Conservation (phyloP, 495 filamentous ascomycete species). For the Jackrogersella multiformis region DNA sequence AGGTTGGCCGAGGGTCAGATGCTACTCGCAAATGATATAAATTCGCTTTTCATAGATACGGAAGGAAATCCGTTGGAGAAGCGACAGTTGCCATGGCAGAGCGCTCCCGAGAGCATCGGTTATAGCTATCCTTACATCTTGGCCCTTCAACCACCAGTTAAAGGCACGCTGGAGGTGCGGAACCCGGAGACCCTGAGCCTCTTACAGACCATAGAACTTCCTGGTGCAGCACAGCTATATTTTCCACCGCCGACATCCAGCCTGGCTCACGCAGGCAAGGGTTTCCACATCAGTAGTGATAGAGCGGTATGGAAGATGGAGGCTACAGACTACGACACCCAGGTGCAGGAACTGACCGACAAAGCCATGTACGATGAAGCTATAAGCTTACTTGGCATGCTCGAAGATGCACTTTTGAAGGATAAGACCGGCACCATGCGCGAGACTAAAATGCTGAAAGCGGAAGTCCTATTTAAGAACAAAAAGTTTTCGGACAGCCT, state of each 20-base stretch:
- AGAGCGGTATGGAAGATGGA: slow-evolving; percentile 95
- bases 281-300: slow-evolving; percentile 89
- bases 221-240: slow-evolving; percentile 81
- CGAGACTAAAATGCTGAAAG: slow-evolving; percentile 89
- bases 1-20: slow-evolving; percentile 83
- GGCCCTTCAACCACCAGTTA: slow-evolving; percentile 81
- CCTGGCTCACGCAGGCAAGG: slow-evolving; percentile 91
- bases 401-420: slow-evolving; percentile 89
- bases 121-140: slow-evolving; percentile 97
- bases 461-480: slow-evolving; percentile 80
- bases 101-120: slow-evolving; percentile 87
- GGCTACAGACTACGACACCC: slow-evolving; percentile 89
- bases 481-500: slow-evolving; percentile 88
- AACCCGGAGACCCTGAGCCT: slow-evolving; percentile 92
- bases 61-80: slow-evolving; percentile 84
- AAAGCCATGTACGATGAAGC: slow-evolving; percentile 87
- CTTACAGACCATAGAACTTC: slow-evolving; percentile 83
- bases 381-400: slow-evolving; percentile 84
- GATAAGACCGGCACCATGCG: slow-evolving; percentile 83
- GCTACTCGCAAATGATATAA: slow-evolving; percentile 92
- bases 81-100: slow-evolving; percentile 88
- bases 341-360: slow-evolving; percentile 84
- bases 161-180: slow-evolving; percentile 87
- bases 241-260: slow-evolving; percentile 95
- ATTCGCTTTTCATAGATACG: slow-evolving; percentile 88